phyloP scores from a whole-genome alignment of 108 stramenopile species.

The Asterionellopsis glacialis region DNA sequence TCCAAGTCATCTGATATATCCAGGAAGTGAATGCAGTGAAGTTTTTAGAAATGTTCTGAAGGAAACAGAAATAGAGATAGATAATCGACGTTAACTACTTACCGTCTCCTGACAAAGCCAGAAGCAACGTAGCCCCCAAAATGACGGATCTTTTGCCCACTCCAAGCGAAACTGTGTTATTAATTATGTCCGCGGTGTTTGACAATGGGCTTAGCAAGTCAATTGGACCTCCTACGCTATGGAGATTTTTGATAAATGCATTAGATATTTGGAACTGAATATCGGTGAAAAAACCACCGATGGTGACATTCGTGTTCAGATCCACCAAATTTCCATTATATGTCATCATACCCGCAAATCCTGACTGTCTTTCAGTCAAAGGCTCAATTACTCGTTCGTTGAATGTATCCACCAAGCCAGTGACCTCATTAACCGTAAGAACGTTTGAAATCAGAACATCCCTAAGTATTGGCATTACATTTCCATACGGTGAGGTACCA shows the following conservation, averaged over 20 bases:
- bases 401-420: slow-evolving; percentile 39
- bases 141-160: slow-evolving; percentile 22
- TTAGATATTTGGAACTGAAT: slow-evolving; percentile 46
- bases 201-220: slow-evolving; percentile 39
- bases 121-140: slow-evolving; percentile 18
- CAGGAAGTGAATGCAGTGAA: no score
- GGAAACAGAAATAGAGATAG: not conserved
- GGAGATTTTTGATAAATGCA: slow-evolving; percentile 47
- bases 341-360: slow-evolving; percentile 37
- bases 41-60: no score
- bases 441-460: not conserved
- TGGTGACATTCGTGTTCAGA: slow-evolving; percentile 27
- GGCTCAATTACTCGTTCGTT: slow-evolving; percentile 60
- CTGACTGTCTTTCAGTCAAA: slow-evolving; percentile 51
- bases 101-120: slow-evolving; percentile 42
- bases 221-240: slow-evolving; percentile 55
- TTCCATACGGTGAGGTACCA: not conserved
- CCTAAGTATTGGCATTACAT: not conserved
- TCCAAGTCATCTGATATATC: no score
- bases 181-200: slow-evolving; percentile 32
- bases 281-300: slow-evolving; percentile 58
- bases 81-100: slow-evolving; percentile 40
- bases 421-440: slow-evolving; percentile 16
- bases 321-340: slow-evolving; percentile 21
- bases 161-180: slow-evolving; percentile 54